These are phyloP conservation scores for Cordyceps militaris DNA, from an alignment of 2,329 filamentous ascomycete species.

Conservation along the genomic window DNA sequence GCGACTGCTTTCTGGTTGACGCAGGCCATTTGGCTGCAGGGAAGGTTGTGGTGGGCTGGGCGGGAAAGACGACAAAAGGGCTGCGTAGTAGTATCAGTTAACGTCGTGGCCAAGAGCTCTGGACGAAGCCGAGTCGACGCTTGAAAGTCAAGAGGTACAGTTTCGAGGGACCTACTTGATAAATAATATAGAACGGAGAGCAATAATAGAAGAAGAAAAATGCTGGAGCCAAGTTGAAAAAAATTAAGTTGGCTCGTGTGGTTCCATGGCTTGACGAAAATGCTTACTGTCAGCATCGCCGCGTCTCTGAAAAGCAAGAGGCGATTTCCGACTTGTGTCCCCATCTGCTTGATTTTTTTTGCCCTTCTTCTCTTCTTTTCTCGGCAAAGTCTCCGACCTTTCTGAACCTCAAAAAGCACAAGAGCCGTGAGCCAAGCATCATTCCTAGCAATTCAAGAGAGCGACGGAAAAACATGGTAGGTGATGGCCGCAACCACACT, in stretches of 20 bases:
- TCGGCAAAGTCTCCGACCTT: neutral
- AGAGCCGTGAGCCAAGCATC: neutral
- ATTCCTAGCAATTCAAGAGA: neutral
- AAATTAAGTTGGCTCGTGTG: neutral
- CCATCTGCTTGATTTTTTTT: neutral
- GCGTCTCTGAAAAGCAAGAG: neutral
- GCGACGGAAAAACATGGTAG: no score
- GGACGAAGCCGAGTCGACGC: neutral
- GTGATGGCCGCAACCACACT: no score
- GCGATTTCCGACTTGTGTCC: neutral
- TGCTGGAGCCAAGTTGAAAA: neutral
- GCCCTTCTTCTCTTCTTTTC: neutral
- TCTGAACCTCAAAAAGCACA: neutral
- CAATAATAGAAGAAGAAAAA: neutral
- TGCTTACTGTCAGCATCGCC: neutral
- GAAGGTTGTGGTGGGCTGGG: no score
- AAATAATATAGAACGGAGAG: neutral
- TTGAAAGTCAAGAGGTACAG: neutral
- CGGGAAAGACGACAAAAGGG: no score
- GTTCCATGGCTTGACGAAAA: neutral
- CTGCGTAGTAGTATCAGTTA: no score
- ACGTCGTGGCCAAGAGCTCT: no score
- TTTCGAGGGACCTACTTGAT: no score
- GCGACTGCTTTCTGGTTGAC: conserved; percentile 46
- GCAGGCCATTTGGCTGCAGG: no score